These are phyloP conservation scores for Kodamaea derodonti DNA, from an alignment of 1,139 yeast genomes.

Conservation along the genomic window DNA sequence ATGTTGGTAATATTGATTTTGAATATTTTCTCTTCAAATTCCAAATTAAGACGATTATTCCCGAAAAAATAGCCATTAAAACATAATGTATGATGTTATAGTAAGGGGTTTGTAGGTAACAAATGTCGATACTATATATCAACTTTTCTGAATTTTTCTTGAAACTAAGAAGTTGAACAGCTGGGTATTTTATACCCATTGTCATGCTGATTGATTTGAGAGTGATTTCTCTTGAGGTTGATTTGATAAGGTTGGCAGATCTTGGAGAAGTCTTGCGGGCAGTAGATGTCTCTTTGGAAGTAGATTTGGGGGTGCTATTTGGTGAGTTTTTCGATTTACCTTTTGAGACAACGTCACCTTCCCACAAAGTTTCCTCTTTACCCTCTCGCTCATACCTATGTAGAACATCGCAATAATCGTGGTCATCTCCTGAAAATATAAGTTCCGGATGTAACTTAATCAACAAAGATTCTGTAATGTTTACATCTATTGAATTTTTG, in stretches of 20 bases:
- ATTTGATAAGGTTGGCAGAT: background rate
- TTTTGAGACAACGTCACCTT: background rate
- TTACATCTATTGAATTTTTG: slow-evolving; percentile 42
- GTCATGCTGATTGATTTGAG: slow-evolving; percentile 60
- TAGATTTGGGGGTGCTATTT: background rate
- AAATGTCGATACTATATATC: slow-evolving; percentile 37
- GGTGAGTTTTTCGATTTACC: background rate
- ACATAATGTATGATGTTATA: slow-evolving; percentile 38
- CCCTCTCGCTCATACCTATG: slow-evolving; percentile 21
- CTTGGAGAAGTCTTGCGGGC: slow-evolving; percentile 5
- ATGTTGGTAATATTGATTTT: slow-evolving; percentile 5
- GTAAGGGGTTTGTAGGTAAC: slow-evolving; percentile 51
- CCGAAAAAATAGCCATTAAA: slow-evolving; percentile 33
- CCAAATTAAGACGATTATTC: slow-evolving; percentile 26
- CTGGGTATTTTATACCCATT: slow-evolving; percentile 54
- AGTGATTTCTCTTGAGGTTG: slow-evolving; percentile 37
- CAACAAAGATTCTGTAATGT: slow-evolving; percentile 26
- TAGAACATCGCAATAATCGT: slow-evolving; percentile 49
- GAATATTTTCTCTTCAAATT: slow-evolving; percentile 25
- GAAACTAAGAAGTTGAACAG: slow-evolving; percentile 47
- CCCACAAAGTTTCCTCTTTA: background rate
- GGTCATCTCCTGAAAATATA: slow-evolving; percentile 51
- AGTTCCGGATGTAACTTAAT: slow-evolving; percentile 35
- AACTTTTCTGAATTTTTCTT: slow-evolving; percentile 18
- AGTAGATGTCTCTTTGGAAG: slow-evolving; percentile 1